Conservation (phyloP, 768 basidiomycete species). For the Clavulina sp. region DNA sequence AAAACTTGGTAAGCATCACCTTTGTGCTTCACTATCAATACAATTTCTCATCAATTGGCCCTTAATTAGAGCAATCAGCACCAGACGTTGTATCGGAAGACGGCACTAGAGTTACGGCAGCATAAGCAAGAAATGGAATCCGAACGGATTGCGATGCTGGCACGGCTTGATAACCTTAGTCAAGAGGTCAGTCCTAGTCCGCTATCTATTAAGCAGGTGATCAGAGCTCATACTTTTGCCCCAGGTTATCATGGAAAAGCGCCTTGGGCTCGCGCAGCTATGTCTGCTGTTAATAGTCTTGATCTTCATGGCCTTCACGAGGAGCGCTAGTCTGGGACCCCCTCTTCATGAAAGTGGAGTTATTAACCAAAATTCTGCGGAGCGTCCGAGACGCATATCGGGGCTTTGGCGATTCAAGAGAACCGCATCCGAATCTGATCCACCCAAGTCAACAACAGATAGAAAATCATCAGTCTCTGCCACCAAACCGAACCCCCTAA, state of each 20-base stretch:
- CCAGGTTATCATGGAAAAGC: slow-evolving; percentile 75
- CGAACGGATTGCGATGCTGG: slow-evolving; percentile 52
- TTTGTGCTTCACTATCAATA: not conserved
- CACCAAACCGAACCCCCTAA: too few species aligned
- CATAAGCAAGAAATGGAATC: slow-evolving; percentile 47
- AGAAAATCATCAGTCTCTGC: too few species aligned
- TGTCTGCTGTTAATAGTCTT: slow-evolving; percentile 68
- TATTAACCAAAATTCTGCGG: not conserved
- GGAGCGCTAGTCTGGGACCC: slow-evolving; percentile 31
- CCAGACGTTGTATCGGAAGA: slow-evolving; percentile 43
- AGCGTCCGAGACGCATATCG: not conserved
- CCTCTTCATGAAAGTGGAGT: not conserved
- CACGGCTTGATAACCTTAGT: slow-evolving; percentile 53
- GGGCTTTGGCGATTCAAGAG: not conserved
- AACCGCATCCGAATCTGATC: not conserved
- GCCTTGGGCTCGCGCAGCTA: slow-evolving; percentile 75
- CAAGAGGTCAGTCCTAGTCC: slow-evolving; percentile 44
- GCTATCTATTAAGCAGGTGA: not conserved
- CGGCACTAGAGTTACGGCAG: slow-evolving; percentile 48
- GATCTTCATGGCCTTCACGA: slow-evolving; percentile 71
- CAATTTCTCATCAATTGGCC: not conserved
- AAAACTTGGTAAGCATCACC: slow-evolving; percentile 40
- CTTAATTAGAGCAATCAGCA: slow-evolving; percentile 61
- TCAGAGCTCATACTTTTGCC: too few species aligned
- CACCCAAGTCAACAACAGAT: not conserved